Base-by-base conservation (phyloP, 352 stramenopile genomes). In the Phytophthora ohioensis region DNA sequence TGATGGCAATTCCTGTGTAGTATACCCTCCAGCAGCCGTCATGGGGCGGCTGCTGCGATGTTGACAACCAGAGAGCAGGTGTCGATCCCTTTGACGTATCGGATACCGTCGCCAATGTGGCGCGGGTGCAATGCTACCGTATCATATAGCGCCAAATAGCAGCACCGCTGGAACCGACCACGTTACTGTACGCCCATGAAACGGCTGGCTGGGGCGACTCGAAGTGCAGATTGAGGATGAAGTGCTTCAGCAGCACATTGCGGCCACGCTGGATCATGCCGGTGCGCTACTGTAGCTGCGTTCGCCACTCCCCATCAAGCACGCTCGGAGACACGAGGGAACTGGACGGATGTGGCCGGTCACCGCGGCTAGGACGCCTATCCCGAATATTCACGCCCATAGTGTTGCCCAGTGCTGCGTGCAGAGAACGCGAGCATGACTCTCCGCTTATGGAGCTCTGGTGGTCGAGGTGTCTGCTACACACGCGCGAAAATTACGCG, bases 331-430 rank as follows among this genome's bases (percentile, higher is more conserved):
- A 58, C 43, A 64, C 10, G 46, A 54, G n/a, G 38, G 30, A 59
- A 70, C 56, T 67, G 64, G 56, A 46, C 64, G 48, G 62, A 57
- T n/a, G 57, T 62, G 49, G 49, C 48, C 64, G 47, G 57, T 55
- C 35, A 39, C 31, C 39, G 47, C 45, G 12, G 30, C 57, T 57
- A 36, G 17, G 27, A 11, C 63, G 63, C 30, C 64, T 67, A 72
- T 62, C 57, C 51, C 34, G 57, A 67, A 67, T 67, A 58, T 72
- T 72, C 32, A 17, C 11, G 32, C 15, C 38, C 13, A 60, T 64
- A 53, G 45, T 57, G 52, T 38, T 39, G 30, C 13, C 36, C 34
- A 52, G 64, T 59, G 47, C 47, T 5, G 38, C 31, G 64, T 66
- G 48, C 55, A 71, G 47, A 71, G 55, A 71, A 36, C 46, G 39